phyloP scores from a whole-genome alignment of 129 eudicot genomes.

The Daucus carota region DH1_v3.0 NC_030386.2:24413001-24413500 shows the following conservation, averaged over 20 bases:
- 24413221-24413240: neutral
- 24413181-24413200: neutral
- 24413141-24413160: constrained; percentile 82
- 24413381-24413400: too few species aligned
- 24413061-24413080: constrained; percentile 86
- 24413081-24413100: constrained; percentile 69
- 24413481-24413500: too few species aligned
- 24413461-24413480: too few species aligned
- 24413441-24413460: too few species aligned
- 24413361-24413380: too few species aligned
- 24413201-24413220: neutral
- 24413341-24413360: too few species aligned
- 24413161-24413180: constrained; percentile 12
- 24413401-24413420: too few species aligned
- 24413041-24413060: constrained; percentile 50
- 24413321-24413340: too few species aligned
- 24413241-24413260: neutral
- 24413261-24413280: too few species aligned
- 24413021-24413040: neutral
- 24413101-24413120: constrained; percentile 95
- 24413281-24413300: too few species aligned
- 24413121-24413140: constrained; percentile 73
- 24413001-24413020: neutral
- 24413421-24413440: too few species aligned
- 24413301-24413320: too few species aligned